Base-by-base conservation (phyloP, 2,329 filamentous ascomycete species). In the Cladosporium sp. region DNA sequence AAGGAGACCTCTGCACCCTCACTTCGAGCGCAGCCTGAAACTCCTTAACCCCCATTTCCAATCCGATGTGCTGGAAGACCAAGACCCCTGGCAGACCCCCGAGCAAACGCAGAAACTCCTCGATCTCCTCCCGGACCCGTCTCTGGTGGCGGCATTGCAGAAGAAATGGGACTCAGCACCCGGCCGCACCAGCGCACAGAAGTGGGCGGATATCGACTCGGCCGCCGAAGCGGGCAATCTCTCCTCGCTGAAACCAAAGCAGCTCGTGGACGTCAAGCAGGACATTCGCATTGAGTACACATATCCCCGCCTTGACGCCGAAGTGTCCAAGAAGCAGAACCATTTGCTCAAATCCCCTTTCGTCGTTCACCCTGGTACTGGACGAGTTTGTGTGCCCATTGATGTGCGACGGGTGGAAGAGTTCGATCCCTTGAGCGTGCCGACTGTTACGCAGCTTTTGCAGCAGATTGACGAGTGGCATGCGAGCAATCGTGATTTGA, bases 281-380 rank as follows among this genome's bases (percentile, higher is more conserved):
- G 93, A 97, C 65, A 87, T 98, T 54, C 84, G 97, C 3, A 80
- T 98, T 25, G 93, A 98, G 71, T 97, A 98, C 72, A 96, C 93
- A 6, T 98, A 98, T 69, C 93, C 93, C 3, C 85, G 93, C 33
- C 86, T 98, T 49, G 93, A 98, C 75, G 91, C 93, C 54, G 90
- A 95, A 69, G 93, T 98, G 66, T 93, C 87, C 65, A 97, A 97
- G 76, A 95, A 96, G 67, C 82, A 95, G 51, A 97, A 96, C 73
- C 93, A 98, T 78, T 82, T 98, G 78, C 83, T 98, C 60, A 98
- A 98, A 68, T 91, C 85, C 55, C 93, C 93, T 0, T 98, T 98
- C 64, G 92, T 96, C 53, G 85, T 98, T 32, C 93, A 98, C 67
- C 93, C 93, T 0, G 90, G 90, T 15, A 98, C 93, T 0, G 92